Evolutionary conservation across 257 asterid genomes (phyloP).

Genomic region (Jasminum sambac): DNA sequence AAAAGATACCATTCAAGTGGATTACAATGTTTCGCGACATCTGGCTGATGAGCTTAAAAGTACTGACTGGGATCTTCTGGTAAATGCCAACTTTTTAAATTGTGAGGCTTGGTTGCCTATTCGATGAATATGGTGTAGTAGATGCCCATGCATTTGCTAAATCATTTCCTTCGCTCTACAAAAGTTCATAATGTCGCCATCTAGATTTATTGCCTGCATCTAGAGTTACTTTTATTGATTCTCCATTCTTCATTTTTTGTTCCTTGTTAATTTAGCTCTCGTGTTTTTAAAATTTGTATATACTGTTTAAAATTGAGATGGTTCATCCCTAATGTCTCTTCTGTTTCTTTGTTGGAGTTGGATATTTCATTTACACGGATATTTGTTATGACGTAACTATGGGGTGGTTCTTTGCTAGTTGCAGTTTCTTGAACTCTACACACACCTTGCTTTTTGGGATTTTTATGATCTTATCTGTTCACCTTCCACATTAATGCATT

Average conservation of each 20-base stretch:
- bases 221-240: slow-evolving; percentile 8
- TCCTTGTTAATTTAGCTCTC: background rate
- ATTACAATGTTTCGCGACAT: slow-evolving; percentile 86
- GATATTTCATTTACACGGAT: background rate
- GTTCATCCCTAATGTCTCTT: background rate
- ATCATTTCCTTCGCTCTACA: slow-evolving; percentile 3
- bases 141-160: background rate
- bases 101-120: slow-evolving; percentile 17
- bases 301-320: background rate
- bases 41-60: slow-evolving; percentile 56
- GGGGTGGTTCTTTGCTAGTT: background rate
- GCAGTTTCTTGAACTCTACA: background rate
- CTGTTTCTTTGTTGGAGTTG: background rate
- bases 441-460: background rate
- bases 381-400: background rate
- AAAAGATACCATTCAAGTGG: slow-evolving; percentile 92
- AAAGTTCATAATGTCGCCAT: background rate
- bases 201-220: slow-evolving; percentile 9
- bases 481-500: background rate
- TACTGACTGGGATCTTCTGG: slow-evolving; percentile 85
- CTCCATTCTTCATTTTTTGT: background rate
- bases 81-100: slow-evolving; percentile 32
- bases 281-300: background rate
- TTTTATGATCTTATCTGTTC: background rate
- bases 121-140: slow-evolving; percentile 9